Evolutionary conservation across 345 rosid genomes (phyloP).

Genomic region (Arabidopsis thaliana): TAIR10.1 NC_003071.7:221001-221500

Average conservation of each 20-base stretch:
- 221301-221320: conserved; percentile 51
- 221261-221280: too few relatives aligned
- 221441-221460: conserved; percentile 9
- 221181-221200: neutral
- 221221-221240: too few relatives aligned
- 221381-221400: neutral
- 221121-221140: neutral
- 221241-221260: too few relatives aligned
- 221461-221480: conserved; percentile 76
- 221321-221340: conserved; percentile 53
- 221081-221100: neutral
- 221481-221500: conserved; percentile 67
- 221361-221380: conserved; percentile 51
- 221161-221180: neutral
- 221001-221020: too few relatives aligned
- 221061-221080: too few relatives aligned
- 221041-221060: too few relatives aligned
- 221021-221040: too few relatives aligned
- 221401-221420: neutral
- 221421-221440: neutral
- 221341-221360: conserved; percentile 71
- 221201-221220: neutral
- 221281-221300: neutral
- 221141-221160: neutral
- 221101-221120: neutral